Evolutionary conservation across 2,329 filamentous ascomycete species (phyloP).

Genomic region (Colletotrichum liaoningense): DNA sequence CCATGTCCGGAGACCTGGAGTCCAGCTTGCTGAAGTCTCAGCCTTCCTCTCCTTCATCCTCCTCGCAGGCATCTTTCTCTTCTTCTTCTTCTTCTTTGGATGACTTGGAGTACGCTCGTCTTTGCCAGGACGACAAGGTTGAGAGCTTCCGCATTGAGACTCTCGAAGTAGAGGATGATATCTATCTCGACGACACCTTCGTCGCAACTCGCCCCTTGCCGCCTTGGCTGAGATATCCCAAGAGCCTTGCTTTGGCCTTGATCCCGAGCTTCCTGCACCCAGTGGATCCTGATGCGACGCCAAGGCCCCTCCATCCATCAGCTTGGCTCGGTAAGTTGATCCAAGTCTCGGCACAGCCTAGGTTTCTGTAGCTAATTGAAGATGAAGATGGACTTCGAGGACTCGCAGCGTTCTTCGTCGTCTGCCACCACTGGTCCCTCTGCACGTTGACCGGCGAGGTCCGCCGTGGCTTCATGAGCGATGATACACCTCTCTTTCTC

Average conservation of each 20-base stretch:
- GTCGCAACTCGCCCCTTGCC: background rate
- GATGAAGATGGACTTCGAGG: constrained; percentile 22
- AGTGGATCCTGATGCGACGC: background rate
- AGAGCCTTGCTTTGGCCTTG: background rate
- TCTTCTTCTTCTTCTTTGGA: background rate
- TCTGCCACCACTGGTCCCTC: background rate
- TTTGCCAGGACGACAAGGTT: background rate
- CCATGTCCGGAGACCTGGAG: background rate
- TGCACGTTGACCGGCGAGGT: background rate
- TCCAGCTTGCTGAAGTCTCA: background rate
- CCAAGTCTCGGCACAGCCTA: background rate
- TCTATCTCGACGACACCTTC: background rate
- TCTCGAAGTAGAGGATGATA: background rate
- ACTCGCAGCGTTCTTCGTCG: background rate
- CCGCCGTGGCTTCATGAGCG: background rate
- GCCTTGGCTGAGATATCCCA: background rate
- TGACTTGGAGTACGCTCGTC: background rate
- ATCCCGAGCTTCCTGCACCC: background rate
- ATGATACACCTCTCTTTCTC: constrained; percentile 38
- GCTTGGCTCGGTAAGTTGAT: background rate
- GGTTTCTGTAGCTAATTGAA: constrained; percentile 6
- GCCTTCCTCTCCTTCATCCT: background rate
- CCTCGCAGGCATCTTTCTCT: background rate
- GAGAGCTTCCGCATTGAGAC: background rate
- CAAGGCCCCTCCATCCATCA: background rate